Conservation (phyloP, 768 basidiomycete genomes). For the Phallus indusiatus region DNA sequence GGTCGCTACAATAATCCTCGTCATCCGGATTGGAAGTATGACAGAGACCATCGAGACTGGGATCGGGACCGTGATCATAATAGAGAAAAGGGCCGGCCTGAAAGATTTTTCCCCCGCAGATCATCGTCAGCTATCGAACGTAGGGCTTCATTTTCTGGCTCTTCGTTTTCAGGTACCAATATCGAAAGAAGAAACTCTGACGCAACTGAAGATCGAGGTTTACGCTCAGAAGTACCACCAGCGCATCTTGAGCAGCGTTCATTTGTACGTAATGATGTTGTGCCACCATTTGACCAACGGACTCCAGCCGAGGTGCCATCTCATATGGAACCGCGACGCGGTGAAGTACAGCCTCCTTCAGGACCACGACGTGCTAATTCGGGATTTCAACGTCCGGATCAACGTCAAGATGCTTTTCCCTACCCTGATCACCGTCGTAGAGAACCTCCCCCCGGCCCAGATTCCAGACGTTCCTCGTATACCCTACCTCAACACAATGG, state of each 20-base stretch:
- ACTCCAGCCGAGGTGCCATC: neutral
- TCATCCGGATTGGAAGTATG: slow-evolving; percentile 4
- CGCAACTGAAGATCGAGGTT: neutral
- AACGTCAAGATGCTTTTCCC: neutral
- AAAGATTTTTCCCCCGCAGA: neutral
- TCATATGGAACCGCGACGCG: neutral
- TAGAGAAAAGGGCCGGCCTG: slow-evolving; percentile 1
- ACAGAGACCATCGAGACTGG: slow-evolving; percentile 9
- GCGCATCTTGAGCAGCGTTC: slow-evolving; percentile 2
- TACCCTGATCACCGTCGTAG: slow-evolving; percentile 1
- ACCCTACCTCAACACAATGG: neutral
- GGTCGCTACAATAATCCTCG: neutral
- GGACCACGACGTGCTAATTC: neutral
- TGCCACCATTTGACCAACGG: neutral
- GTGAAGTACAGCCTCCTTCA: neutral
- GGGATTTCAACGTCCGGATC: neutral
- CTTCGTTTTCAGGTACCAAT: neutral
- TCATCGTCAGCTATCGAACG: neutral
- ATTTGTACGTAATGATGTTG: neutral
- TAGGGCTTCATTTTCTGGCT: neutral
- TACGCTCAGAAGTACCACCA: neutral
- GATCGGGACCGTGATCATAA: neutral
- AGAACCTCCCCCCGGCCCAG: neutral
- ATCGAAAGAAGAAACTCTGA: neutral
- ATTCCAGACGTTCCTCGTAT: neutral